Base-by-base conservation (phyloP, 345 rosid genomes). In the Linum lewisii region DNA sequence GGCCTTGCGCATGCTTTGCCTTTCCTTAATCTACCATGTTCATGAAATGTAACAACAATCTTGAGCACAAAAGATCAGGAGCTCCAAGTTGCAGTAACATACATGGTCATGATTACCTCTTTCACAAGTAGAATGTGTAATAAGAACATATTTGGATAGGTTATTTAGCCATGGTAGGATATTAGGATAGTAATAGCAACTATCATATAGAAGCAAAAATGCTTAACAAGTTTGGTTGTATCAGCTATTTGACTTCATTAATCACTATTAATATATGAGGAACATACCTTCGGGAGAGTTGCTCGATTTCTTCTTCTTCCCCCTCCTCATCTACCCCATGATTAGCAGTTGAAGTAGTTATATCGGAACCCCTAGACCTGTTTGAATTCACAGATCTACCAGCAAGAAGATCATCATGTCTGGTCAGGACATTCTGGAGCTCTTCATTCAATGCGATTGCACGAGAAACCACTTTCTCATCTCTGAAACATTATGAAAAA, bases 391-490 rank as follows among this genome's bases (percentile, higher is more conserved):
- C 7, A 32, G 66, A 36, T 52, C 72, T 72, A 53, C 83, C 81
- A 24, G 91, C 83, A 20, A 85, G 69, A 45, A 93, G 79, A 11
- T 78, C 83, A 70, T 89, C 94, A 55, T 93, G 94, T 72, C 89
- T 82, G 37, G 66, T 67, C 60, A 93, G 89, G 75, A 85, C 78
- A 57, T 70, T 93, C 81, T 93, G 97, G 63, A 87, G 94, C 69
- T 82, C 82, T 57, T 93, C 99, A 65, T 93, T 93, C 77, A 89
- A 75, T 49, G 83, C 95, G 63, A 89, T 93, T 72, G 97, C 99
- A 72, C 55, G 80, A 69, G 99, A 93, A 68, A 93, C 86, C 64
- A 85, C 70, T 68, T 70, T 85, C 72, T 93, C 95, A 71, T 93
- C 84, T 74, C 97, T 89, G 82, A 58, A 29, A 71, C 24, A 68